phyloP scores from a whole-genome alignment of 495 filamentous ascomycete genomes.

The Podospora sp. region DNA sequence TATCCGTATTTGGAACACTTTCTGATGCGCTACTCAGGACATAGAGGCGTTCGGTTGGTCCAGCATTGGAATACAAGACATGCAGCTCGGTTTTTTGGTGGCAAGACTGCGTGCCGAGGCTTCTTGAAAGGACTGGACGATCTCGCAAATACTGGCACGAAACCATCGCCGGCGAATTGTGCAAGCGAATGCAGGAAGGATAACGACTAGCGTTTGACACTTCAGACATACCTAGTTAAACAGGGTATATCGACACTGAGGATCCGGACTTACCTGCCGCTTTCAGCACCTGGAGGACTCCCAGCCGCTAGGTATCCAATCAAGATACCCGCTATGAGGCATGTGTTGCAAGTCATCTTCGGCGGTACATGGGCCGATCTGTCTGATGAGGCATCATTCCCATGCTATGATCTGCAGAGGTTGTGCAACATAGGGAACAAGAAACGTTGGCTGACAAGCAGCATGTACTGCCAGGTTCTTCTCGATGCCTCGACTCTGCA shows the following conservation, averaged over 20 bases:
- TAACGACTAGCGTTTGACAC: neutral
- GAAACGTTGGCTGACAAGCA: neutral
- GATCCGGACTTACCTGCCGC: neutral
- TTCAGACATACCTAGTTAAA: neutral
- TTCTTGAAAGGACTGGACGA: neutral
- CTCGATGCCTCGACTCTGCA: neutral
- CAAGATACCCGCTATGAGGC: neutral
- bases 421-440: neutral
- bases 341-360: no score
- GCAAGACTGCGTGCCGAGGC: no score
- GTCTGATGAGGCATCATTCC: neutral
- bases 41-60: no score
- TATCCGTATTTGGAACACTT: no score
- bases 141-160: neutral
- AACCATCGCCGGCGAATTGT: neutral
- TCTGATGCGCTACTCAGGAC: no score
- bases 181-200: neutral
- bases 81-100: no score
- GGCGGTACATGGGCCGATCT: neutral
- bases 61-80: no score
- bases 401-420: neutral
- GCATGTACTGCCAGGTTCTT: neutral
- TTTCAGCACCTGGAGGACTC: neutral
- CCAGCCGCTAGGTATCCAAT: neutral
- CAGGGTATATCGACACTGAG: neutral